A percentile compares a stretch with the other conserved stretches of the same genome.
Conservation (phyloP, 306 rosid species). For the Prunus campanulata region DNA sequence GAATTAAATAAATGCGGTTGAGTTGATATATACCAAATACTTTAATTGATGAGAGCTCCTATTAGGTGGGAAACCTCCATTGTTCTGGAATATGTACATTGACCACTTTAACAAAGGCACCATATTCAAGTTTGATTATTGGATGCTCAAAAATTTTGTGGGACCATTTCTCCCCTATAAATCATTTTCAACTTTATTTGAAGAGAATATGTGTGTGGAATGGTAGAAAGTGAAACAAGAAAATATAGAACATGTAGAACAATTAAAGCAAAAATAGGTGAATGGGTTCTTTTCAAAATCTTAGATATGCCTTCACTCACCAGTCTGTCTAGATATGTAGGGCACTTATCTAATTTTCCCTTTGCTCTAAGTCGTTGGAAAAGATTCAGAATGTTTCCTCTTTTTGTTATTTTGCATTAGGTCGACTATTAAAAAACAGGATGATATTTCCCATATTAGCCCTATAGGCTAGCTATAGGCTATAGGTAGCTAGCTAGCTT, state of each 20-base stretch:
- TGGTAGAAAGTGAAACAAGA: conserved; percentile 63
- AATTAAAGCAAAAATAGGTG: conserved; percentile 65
- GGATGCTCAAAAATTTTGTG: conserved; percentile 35
- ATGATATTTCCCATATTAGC: conserved; percentile 26
- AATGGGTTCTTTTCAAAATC: conserved; percentile 93
- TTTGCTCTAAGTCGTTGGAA: conserved; percentile 53
- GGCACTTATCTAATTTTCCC: conserved; percentile 54
- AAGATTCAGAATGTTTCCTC: conserved; percentile 78
- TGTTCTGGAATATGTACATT: conserved; percentile 27
- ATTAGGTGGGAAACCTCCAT: conserved; percentile 46
- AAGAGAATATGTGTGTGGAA: conserved; percentile 78
- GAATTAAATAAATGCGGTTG: neutral
- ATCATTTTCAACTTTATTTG: conserved; percentile 58
- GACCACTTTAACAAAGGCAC: conserved; percentile 50
- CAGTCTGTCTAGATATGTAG: conserved; percentile 58
- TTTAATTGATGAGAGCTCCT: conserved; percentile 22
- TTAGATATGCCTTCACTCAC: conserved; percentile 70
- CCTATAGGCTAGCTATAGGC: neutral
- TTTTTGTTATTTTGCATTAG: conserved; percentile 43
- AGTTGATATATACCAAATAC: conserved; percentile 9
- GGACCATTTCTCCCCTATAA: conserved; percentile 48
- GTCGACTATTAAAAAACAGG: conserved; percentile 28
- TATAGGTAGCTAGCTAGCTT: neutral
- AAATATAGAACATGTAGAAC: conserved; percentile 42
- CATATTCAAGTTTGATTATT: conserved; percentile 47